A percentile compares a stretch with the other conserved stretches of the same genome.
Evolutionary conservation across 345 rosid species (phyloP).

Genomic region (Camelina laxa): DNA sequence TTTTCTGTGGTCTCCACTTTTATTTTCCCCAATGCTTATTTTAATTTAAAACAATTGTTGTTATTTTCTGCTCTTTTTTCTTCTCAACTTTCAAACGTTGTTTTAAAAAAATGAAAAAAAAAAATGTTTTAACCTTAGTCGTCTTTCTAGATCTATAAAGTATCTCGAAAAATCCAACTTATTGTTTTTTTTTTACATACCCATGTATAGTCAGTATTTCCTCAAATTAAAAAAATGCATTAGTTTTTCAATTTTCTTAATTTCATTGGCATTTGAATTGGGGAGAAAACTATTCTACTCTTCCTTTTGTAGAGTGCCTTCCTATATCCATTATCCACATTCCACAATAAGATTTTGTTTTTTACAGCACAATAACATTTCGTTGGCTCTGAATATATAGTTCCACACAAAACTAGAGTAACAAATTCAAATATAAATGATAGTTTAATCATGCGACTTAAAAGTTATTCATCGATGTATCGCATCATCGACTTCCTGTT

Average conservation of each 20-base stretch:
- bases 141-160: slow-evolving; percentile 6
- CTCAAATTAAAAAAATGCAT: background rate
- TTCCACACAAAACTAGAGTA: background rate
- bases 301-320: background rate
- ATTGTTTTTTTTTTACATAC: too few relatives aligned
- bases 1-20: slow-evolving; percentile 42
- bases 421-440: background rate
- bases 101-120: background rate
- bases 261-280: background rate
- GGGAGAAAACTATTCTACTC: background rate
- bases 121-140: background rate
- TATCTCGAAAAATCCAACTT: background rate
- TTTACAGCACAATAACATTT: background rate
- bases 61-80: background rate
- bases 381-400: background rate
- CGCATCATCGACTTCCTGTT: background rate
- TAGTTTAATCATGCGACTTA: background rate
- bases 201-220: background rate
- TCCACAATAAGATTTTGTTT: background rate
- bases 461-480: background rate
- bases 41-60: background rate
- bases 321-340: background rate
- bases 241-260: background rate
- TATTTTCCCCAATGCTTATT: slow-evolving; percentile 11
- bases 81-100: background rate